Percentiles rank a stretch among this genome's conserved stretches.
These are phyloP conservation scores for Phoma sp. DNA, from an alignment of 2,329 filamentous ascomycete genomes.

Conservation along the genomic window DNA sequence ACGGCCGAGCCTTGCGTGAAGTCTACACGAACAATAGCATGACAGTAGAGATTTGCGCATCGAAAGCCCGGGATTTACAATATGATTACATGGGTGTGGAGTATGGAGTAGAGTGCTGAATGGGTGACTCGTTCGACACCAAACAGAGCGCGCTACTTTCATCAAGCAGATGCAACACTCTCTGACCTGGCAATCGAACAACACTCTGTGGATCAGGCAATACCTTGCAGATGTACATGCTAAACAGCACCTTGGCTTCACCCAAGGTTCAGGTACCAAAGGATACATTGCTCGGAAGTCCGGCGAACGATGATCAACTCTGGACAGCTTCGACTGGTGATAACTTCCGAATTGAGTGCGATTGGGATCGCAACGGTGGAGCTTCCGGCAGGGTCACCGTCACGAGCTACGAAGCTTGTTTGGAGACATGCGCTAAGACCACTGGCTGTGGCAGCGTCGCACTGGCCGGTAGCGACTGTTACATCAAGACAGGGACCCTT, in stretches of 20 bases:
- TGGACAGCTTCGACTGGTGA: constrained; percentile 4
- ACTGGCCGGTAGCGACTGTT: constrained; percentile 3
- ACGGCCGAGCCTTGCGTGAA: constrained; percentile 1
- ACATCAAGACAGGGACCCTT: constrained; percentile 12
- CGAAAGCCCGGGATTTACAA: neutral
- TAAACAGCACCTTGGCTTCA: constrained; percentile 8
- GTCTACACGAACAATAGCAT: constrained; percentile 6
- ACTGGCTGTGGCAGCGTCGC: constrained; percentile 10
- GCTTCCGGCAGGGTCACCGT: neutral
- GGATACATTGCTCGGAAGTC: neutral
- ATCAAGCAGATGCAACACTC: constrained; percentile 3
- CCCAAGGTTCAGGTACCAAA: neutral
- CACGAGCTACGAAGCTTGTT: neutral
- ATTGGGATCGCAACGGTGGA: constrained; percentile 10
- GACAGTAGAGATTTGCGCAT: constrained; percentile 9
- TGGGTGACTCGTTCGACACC: constrained; percentile 8
- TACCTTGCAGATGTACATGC: constrained; percentile 11
- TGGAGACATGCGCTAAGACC: constrained; percentile 6
- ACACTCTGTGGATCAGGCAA: constrained; percentile 1
- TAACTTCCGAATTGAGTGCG: constrained; percentile 8
- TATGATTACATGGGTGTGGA: constrained; percentile 11
- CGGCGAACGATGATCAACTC: neutral
- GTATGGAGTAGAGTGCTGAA: constrained; percentile 11
- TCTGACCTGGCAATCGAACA: constrained; percentile 4
- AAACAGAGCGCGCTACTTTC: neutral